A percentile compares a stretch with the other conserved stretches of the same genome.
Evolutionary conservation across 1,284 basidiomycete genomes (phyloP).

Genomic region (Cutaneotrichosporon cyanovorans): DNA sequence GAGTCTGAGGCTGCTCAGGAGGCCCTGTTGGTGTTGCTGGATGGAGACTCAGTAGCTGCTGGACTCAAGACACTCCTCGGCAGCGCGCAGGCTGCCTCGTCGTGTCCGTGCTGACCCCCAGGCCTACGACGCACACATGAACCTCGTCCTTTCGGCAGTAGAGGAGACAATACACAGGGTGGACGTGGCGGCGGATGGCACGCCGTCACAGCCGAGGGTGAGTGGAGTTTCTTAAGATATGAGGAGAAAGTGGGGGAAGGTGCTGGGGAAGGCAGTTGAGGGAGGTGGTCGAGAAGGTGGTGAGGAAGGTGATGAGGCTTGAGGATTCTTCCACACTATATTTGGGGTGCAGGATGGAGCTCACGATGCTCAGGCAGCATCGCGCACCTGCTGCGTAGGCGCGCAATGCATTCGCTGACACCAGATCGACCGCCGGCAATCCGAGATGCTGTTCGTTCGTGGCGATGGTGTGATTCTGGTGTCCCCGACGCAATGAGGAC

Average conservation of each 20-base stretch:
- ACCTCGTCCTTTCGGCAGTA: conserved; percentile 92
- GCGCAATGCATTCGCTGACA: background rate
- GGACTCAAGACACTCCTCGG: too few relatives aligned
- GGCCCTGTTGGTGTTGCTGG: too few relatives aligned
- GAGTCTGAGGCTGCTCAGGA: too few relatives aligned
- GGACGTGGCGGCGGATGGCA: conserved; percentile 54
- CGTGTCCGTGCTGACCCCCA: conserved; percentile 46
- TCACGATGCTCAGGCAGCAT: too few relatives aligned
- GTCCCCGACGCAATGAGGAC: conserved; percentile 18
- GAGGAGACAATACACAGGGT: conserved; percentile 94
- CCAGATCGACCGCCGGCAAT: conserved; percentile 84
- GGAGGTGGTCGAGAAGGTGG: too few relatives aligned
- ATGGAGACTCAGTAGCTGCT: too few relatives aligned
- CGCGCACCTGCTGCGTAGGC: background rate
- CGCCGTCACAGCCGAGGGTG: conserved; percentile 47
- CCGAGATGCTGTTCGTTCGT: conserved; percentile 97
- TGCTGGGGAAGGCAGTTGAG: too few relatives aligned
- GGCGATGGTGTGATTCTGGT: conserved; percentile 88
- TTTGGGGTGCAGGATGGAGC: too few relatives aligned
- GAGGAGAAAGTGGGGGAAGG: too few relatives aligned
- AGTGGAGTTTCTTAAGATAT: conserved; percentile 26
- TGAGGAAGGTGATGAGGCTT: too few relatives aligned
- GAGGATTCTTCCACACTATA: background rate
- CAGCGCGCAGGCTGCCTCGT: too few relatives aligned
- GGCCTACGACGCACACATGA: conserved; percentile 99